Percentiles rank a stretch among this genome's conserved stretches.
Evolutionary conservation across 495 filamentous ascomycete species (phyloP).

Genomic region (Cudoniella acicularis): DNA sequence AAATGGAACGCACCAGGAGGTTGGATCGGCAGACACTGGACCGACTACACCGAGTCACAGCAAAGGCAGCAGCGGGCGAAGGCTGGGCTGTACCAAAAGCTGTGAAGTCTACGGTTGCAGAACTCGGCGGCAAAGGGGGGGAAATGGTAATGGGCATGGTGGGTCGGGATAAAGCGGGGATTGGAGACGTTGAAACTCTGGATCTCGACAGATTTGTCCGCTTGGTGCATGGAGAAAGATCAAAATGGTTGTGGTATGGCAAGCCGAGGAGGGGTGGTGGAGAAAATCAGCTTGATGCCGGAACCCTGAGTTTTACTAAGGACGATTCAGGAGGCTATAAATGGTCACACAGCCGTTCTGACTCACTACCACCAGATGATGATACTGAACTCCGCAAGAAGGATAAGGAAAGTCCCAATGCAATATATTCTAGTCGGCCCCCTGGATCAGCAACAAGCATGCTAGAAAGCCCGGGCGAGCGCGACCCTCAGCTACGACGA

Average conservation of each 20-base stretch:
- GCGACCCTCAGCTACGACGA: constrained; percentile 61
- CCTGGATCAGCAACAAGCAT: constrained; percentile 38
- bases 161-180: constrained; percentile 82
- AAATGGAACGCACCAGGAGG: constrained; percentile 69
- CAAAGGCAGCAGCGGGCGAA: constrained; percentile 81
- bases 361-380: constrained; percentile 44
- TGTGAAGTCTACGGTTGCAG: constrained; percentile 91
- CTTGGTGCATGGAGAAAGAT: constrained; percentile 70
- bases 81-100: constrained; percentile 73
- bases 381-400: constrained; percentile 36
- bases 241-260: constrained; percentile 93
- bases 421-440: constrained; percentile 30
- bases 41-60: constrained; percentile 73
- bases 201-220: constrained; percentile 82
- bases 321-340: constrained; percentile 60
- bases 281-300: constrained; percentile 46
- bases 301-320: constrained; percentile 62
- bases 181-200: constrained; percentile 86
- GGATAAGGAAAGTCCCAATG: constrained; percentile 36
- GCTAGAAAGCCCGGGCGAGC: constrained; percentile 49
- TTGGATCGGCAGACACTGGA: constrained; percentile 82
- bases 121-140: constrained; percentile 91
- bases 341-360: constrained; percentile 56
- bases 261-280: constrained; percentile 61
- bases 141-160: constrained; percentile 94